phyloP scores from a whole-genome alignment of 2,329 filamentous ascomycete species.

The Apiospora sp. region DNA sequence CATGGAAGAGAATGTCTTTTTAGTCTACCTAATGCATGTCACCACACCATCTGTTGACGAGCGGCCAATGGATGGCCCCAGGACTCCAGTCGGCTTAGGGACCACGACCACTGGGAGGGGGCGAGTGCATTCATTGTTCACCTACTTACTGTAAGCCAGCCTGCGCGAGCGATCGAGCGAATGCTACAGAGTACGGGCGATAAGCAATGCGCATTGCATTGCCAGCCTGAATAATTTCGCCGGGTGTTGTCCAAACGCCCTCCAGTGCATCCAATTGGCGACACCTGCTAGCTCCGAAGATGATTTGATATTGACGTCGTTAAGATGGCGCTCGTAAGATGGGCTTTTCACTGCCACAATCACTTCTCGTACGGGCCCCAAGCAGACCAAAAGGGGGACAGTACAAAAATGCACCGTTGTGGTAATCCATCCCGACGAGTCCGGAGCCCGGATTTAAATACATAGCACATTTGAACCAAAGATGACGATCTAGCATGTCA shows the following conservation, averaged over 20 bases:
- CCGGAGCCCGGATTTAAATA: constrained; percentile 18
- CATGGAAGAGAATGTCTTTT: constrained; percentile 15
- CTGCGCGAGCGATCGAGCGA: background rate
- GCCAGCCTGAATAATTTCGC: constrained; percentile 10
- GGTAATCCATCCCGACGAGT: constrained; percentile 7
- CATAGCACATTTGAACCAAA: constrained; percentile 13
- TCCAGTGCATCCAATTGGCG: constrained; percentile 14
- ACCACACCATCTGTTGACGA: constrained; percentile 10
- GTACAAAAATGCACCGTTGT: constrained; percentile 12
- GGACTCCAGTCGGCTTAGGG: constrained; percentile 10
- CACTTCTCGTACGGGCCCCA: constrained; percentile 13
- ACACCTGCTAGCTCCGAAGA: background rate
- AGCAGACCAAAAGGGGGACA: background rate
- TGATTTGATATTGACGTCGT: constrained; percentile 17
- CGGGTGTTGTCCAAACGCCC: constrained; percentile 10
- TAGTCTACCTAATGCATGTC: constrained; percentile 20
- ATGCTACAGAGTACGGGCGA: background rate
- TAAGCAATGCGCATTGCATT: background rate
- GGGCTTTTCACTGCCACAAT: constrained; percentile 8
- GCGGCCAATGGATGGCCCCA: constrained; percentile 12
- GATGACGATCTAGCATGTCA: constrained; percentile 13
- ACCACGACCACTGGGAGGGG: constrained; percentile 10
- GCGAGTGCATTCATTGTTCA: constrained; percentile 12
- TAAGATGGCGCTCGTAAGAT: constrained; percentile 17
- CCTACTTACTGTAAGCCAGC: constrained; percentile 1